phyloP scores from a whole-genome alignment of 2,329 filamentous ascomycete species.

The Teratosphaeria pseudoeucalypti region DNA sequence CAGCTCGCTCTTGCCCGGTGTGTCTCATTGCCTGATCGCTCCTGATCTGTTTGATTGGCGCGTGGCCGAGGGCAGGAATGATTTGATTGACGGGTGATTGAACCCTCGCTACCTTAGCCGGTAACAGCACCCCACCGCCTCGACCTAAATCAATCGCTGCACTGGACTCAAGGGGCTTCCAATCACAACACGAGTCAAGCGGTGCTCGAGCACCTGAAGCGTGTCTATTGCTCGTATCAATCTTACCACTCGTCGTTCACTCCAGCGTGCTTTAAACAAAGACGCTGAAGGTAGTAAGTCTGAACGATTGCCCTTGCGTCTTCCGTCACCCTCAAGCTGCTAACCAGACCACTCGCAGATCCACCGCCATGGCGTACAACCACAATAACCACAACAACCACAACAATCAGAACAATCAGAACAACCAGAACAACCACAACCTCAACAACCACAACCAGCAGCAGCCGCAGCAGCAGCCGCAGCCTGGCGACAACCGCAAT shows the following conservation, averaged over 20 bases:
- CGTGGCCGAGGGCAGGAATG: background rate
- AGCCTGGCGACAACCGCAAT: slow-evolving; percentile 20
- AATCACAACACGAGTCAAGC: background rate
- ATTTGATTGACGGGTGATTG: background rate
- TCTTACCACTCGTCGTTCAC: background rate
- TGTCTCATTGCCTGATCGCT: background rate
- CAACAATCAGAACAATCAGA: slow-evolving; percentile 1
- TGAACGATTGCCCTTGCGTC: background rate
- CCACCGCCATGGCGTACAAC: slow-evolving; percentile 11
- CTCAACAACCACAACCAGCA: no score
- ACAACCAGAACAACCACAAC: no score
- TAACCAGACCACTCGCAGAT: background rate
- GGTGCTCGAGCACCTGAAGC: background rate
- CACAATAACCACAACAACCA: background rate
- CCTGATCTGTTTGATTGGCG: background rate
- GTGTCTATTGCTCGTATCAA: background rate
- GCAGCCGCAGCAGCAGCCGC: slow-evolving; percentile 15
- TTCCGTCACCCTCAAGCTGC: background rate
- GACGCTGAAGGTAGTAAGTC: background rate
- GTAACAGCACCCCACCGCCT: slow-evolving; percentile 1
- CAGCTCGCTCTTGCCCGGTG: background rate
- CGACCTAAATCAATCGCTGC: background rate
- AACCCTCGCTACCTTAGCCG: background rate
- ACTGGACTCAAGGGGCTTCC: background rate
- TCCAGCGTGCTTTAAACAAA: background rate